A percentile compares a stretch with the other conserved stretches of the same genome.
Evolutionary conservation across 2,329 filamentous ascomycete species (phyloP).

Genomic region (Sporothrix curviconia): DNA sequence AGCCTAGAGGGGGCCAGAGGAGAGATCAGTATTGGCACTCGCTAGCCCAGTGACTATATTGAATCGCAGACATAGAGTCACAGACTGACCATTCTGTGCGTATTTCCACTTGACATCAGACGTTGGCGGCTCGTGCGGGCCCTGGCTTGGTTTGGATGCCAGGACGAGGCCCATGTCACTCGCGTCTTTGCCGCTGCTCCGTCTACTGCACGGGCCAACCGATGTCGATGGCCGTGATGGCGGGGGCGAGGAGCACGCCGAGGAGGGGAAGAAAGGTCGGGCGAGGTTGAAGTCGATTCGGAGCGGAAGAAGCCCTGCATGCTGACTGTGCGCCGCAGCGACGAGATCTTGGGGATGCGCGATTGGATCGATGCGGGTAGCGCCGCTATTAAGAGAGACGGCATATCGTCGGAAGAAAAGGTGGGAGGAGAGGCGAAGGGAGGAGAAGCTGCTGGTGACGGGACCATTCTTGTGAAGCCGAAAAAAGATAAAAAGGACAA

Average conservation of each 20-base stretch:
- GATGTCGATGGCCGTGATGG: slow-evolving; percentile 13
- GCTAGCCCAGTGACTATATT: too few relatives aligned
- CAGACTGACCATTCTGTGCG: slow-evolving; percentile 17
- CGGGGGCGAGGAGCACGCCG: slow-evolving; percentile 9
- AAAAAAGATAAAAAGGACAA: neutral
- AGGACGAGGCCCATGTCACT: slow-evolving; percentile 13
- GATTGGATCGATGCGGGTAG: slow-evolving; percentile 23
- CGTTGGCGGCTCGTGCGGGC: neutral
- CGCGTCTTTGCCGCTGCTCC: neutral
- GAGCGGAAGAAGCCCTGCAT: slow-evolving; percentile 13
- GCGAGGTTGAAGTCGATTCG: slow-evolving; percentile 8
- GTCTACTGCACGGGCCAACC: neutral
- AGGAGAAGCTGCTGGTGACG: neutral
- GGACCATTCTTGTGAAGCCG: neutral
- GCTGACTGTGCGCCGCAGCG: slow-evolving; percentile 15
- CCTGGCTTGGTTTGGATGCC: neutral
- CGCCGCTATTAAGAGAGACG: slow-evolving; percentile 18
- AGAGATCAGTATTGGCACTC: too few relatives aligned
- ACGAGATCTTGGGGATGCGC: slow-evolving; percentile 19
- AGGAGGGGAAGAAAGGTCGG: neutral
- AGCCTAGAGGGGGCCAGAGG: slow-evolving; percentile 6
- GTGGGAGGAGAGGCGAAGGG: neutral
- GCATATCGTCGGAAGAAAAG: slow-evolving; percentile 6
- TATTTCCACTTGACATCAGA: slow-evolving; percentile 20
- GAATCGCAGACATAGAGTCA: too few relatives aligned